Conservation (phyloP, 116 monocot genomes). For the Dioscorea cayenensis region DNA sequence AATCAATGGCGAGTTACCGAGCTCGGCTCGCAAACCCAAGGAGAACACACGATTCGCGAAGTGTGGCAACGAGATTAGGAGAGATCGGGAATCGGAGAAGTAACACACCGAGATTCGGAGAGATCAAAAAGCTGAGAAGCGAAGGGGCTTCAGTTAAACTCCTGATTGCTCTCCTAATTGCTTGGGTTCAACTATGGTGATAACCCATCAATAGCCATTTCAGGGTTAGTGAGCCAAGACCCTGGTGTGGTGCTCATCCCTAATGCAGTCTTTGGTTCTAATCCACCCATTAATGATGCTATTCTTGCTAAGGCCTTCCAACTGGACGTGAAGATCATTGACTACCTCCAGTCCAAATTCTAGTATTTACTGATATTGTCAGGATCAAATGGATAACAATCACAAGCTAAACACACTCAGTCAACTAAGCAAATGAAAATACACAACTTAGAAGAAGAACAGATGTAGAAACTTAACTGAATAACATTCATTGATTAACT, state of each 20-base stretch:
- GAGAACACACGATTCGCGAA: constrained; percentile 43
- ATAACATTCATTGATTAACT: too few relatives aligned
- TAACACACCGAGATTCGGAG: too few relatives aligned
- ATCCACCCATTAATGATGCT: constrained; percentile 24
- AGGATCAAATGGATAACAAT: too few relatives aligned
- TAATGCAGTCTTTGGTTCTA: constrained; percentile 26
- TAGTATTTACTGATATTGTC: too few relatives aligned
- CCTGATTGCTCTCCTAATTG: too few relatives aligned
- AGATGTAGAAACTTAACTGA: too few relatives aligned
- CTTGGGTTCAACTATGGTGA: neutral
- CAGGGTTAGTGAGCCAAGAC: constrained; percentile 25
- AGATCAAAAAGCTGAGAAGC: too few relatives aligned
- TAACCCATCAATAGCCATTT: constrained; percentile 8
- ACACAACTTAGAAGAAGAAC: too few relatives aligned
- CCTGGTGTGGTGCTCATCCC: constrained; percentile 17
- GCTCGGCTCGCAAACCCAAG: constrained; percentile 77
- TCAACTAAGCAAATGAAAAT: too few relatives aligned
- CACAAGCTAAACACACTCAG: too few relatives aligned
- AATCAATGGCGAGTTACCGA: constrained; percentile 70
- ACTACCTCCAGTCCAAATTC: constrained; percentile 21
- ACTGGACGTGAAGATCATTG: constrained; percentile 25
- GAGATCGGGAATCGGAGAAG: too few relatives aligned
- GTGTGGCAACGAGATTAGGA: neutral
- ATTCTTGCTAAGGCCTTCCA: constrained; percentile 38
- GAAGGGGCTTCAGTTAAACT: too few relatives aligned